These are phyloP conservation scores for Lachancea fermentati DNA, from an alignment of 805 yeast genomes.

Conservation along the genomic window DNA sequence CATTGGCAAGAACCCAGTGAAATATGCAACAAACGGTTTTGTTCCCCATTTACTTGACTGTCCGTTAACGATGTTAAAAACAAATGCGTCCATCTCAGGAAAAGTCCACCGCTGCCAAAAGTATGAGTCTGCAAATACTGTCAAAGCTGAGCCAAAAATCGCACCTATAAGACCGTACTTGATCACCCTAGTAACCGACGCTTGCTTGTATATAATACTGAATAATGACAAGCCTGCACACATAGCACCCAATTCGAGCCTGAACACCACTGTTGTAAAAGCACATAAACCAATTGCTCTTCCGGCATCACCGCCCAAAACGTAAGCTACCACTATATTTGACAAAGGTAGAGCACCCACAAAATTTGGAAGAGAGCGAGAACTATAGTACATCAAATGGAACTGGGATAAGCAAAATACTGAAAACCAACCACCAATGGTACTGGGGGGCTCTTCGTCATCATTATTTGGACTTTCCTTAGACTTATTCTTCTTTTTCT, in stretches of 20 bases:
- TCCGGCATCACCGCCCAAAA: constrained; percentile 43
- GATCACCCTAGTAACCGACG: constrained; percentile 37
- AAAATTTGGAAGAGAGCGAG: constrained; percentile 85
- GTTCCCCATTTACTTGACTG: constrained; percentile 77
- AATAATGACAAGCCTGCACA: constrained; percentile 44
- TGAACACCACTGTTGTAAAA: constrained; percentile 60
- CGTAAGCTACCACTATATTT: constrained; percentile 45
- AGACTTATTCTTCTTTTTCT: constrained; percentile 8
- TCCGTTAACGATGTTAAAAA: constrained; percentile 73
- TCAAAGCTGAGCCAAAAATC: constrained; percentile 42
- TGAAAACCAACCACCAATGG: constrained; percentile 43
- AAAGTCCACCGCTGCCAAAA: constrained; percentile 63
- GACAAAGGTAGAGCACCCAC: constrained; percentile 70
- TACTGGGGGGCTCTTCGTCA: constrained; percentile 9
- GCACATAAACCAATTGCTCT: constrained; percentile 49
- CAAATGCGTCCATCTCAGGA: constrained; percentile 72
- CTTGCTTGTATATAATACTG: constrained; percentile 41
- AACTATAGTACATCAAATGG: constrained; percentile 72
- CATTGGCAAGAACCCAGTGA: constrained; percentile 39
- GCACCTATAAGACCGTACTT: constrained; percentile 44
- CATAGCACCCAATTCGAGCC: constrained; percentile 64
- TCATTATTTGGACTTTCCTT: constrained; percentile 13
- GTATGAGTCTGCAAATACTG: constrained; percentile 58
- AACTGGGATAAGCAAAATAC: constrained; percentile 63
- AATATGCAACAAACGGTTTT: constrained; percentile 69